A percentile compares a stretch with the other conserved stretches of the same genome.
Evolutionary conservation across 768 basidiomycete genomes (phyloP).

Genomic region (Tephrocybe sp.): DNA sequence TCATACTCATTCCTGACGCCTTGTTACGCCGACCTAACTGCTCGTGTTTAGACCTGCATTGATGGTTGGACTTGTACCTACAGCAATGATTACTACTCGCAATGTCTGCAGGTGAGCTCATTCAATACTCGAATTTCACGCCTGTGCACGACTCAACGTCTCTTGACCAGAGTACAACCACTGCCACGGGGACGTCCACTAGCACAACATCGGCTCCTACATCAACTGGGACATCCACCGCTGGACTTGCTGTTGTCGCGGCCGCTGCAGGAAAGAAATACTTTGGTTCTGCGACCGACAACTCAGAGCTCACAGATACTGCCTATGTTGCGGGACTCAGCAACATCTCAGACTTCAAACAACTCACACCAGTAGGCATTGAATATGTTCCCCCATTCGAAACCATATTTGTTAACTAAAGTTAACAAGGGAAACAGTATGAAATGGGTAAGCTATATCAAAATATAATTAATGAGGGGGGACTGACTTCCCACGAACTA

Average conservation of each 20-base stretch:
- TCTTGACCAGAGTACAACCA: background rate
- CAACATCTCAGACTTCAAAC: conserved; percentile 40
- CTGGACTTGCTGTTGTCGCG: conserved; percentile 45
- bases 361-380: conserved; percentile 41
- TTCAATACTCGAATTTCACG: no score
- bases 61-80: conserved; percentile 37
- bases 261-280: conserved; percentile 45
- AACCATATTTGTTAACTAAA: no score
- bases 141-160: no score
- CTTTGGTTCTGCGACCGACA: conserved; percentile 52
- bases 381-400: background rate
- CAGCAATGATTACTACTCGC: conserved; percentile 30
- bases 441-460: conserved; percentile 46
- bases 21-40: no score
- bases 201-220: conserved; percentile 14
- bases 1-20: background rate
- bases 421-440: conserved; percentile 41
- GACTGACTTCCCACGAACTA: background rate
- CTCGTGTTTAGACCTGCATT: conserved; percentile 37
- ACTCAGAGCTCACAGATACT: conserved; percentile 41
- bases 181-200: conserved; percentile 8
- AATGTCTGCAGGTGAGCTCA: background rate
- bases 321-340: conserved; percentile 39
- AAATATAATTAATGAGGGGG: background rate
- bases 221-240: conserved; percentile 3